Evolutionary conservation across 176 grass and related monocot species (phyloP), one percentile per base, ranked within the genome.

Genomic region (Triticum urartu): DNA sequence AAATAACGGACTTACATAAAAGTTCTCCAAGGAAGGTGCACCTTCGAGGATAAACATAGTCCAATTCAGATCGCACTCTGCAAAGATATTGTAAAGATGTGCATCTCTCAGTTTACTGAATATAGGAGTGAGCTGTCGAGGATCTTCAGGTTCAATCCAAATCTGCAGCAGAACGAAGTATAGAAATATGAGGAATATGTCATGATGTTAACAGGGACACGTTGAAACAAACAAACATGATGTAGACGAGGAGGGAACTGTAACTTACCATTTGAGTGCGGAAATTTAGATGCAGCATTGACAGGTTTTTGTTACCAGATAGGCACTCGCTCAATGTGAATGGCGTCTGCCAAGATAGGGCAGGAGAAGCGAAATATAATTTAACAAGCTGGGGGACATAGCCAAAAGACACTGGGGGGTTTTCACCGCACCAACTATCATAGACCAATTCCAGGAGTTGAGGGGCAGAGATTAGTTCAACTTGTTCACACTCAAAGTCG

Each of bases 31-130:
- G 30, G 32, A 68, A 35, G 65, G 65, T 35, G 65, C 30, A 7
- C 65, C 65, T 35, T 68, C 32, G 1, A 68, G 66, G 66, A 68
- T 20, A 68, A 68, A 68, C 66, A 68, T 35, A 10, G 64, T 67
- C 64, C 28, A 67, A 13, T 67, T 67, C 5, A 67, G 12, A 18
- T 17, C 13, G 2, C 64, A 67, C 7, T 67, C 28, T 28, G 28
- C 64, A 17, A 32, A 67, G 26, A 67, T 67, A 17, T 74, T 63
- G 36, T 63, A 45, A 8, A 83, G 68, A 83, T 83, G 28, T 0
- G 32, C 68, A 42, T 74, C 68, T 74, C 68, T 83, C 52, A 83
- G 69, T 5, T 74, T 13, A 20, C 8, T 43, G 54, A 84, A 45
- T 63, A 32, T 10, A 32, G 5, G 69, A 9, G 35, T 45, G 9